Evolutionary conservation across 75 land plant species (phyloP), one percentile per base, ranked within the genome.

Genomic region (Isoetes taiwanensis): DNA sequence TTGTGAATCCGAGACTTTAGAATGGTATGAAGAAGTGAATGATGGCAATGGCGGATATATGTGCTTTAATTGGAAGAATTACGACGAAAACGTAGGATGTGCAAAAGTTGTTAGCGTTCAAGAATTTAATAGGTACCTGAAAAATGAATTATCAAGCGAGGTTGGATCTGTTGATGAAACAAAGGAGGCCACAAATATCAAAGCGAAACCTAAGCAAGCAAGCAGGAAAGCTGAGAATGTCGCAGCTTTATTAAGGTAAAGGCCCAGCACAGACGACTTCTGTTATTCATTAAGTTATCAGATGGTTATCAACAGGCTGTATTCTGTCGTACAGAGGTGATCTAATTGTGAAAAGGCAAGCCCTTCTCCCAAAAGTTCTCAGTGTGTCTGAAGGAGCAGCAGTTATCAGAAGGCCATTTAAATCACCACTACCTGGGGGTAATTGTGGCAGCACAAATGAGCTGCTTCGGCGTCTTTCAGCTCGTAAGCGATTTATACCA

Each of bases 401-500:
- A 0, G 66, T 73, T 56, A 78, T 81, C 32, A 74, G 94, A 50
- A 75, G 77, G 48, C 98, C 98, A 2, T 93, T 87, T 57, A 93
- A 93, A 57, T 86, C 98, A 28, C 98, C 98, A 4, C 81, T 73
- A 59, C 59, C 62, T 19, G 50, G 56, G 35, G 73, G 77, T 4
- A 67, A 83, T 30, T 37, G 28, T 28, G 72, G 76, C 52, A 62
- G 63, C 32, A 83, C 76, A 21, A 74, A 72, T 16, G 77, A 84
- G 43, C 79, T 87, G 21, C 56, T 73, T 30, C 88, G 89, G 10
- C 85, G 97, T 16, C 85, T 93, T 32, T 74, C 46, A 20, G 85
- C 83, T 27, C 83, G 98, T 24, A 87, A 83, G 59, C 66, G 83
- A 17, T 93, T 93, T 70, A 79, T 93, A 12, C 98, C 98, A 4